Base-by-base conservation (phyloP, 2,329 filamentous ascomycete genomes). In the Rhynchosporium graminicola region DNA sequence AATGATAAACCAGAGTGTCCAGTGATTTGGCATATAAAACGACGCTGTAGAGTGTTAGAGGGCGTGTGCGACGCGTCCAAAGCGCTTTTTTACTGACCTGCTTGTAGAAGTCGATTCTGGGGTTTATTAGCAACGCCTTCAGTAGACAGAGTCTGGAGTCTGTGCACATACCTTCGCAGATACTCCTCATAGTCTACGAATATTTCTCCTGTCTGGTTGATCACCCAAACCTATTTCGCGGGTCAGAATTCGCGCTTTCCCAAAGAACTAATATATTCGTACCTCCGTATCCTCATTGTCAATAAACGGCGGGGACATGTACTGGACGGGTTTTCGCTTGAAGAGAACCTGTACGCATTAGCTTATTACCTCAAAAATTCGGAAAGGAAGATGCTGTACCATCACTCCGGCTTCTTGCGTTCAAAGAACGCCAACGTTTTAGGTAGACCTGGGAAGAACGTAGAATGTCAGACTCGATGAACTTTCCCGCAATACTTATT, bases 21-120 rank as follows among this genome's bases (percentile, higher is more conserved):
- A 12, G 92, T 97, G 68, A 98, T 96, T 74, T 96, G 91, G 77
- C 96, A 97, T 65, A 96, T 97, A 76, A 98, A 99, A 60, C 89
- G 87, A 73, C 87, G 91, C 56, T 70, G 63, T 40, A 56, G 36
- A 42, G 42, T 45, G 62, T 71, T 66, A 72, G 75, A 70, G 74
- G 63, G 54, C 29, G 40, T 46, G 46, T 56, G 48, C 20, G 33
- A 59, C 20, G 50, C 54, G 59, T 55, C 51, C 33, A 58, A 26
- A 26, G 7, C 10, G 15, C 31, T 28, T 52, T 60, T 50, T 56
- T 66, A 72, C 83, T 71, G 80, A 91, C 91, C 85, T 96, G 91
- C 70, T 90, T 92, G 75, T 97, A 97, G 74, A 96, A 97, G 75
- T 97, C 93, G 83, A 93, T 88, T 63, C 92, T 96, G 65, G 50